Percentiles rank a stretch among this genome's conserved stretches.
Conservation (phyloP, 768 basidiomycete species). For the Calvatia gigantea region DNA sequence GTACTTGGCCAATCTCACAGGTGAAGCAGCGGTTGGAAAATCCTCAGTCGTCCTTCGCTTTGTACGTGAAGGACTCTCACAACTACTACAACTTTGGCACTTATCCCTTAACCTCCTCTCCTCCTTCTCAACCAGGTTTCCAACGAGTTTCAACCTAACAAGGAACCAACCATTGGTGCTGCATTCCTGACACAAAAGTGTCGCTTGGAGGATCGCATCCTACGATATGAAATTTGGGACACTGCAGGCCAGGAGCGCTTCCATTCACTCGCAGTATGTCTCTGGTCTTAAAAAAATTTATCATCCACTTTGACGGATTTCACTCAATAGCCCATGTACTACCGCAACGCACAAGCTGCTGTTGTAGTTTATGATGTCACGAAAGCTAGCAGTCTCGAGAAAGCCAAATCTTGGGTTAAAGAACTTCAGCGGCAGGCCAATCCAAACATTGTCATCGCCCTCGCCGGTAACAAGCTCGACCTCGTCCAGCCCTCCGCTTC, state of each 20-base stretch:
- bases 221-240: conserved; percentile 97
- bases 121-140: conserved; percentile 55
- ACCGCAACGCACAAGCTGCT: conserved; percentile 96
- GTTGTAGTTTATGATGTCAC: conserved; percentile 99
- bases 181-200: conserved; percentile 96
- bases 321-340: conserved; percentile 85
- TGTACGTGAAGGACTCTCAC: conserved; percentile 44
- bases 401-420: conserved; percentile 99
- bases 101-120: conserved; percentile 14
- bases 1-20: conserved; percentile 35
- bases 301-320: conserved; percentile 10
- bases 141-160: conserved; percentile 98
- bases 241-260: conserved; percentile 96
- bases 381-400: conserved; percentile 92
- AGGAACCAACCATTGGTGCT: conserved; percentile 97
- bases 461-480: conserved; percentile 97
- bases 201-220: conserved; percentile 88
- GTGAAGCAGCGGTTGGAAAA: conserved; percentile 98
- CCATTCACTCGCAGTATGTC: conserved; percentile 88
- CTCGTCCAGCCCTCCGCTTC: conserved; percentile 69
- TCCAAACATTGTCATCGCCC: conserved; percentile 97
- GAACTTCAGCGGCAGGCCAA: conserved; percentile 98
- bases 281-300: background rate
- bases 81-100: conserved; percentile 5
- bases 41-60: conserved; percentile 98